Evolutionary conservation across 1,139 yeast species (phyloP), one percentile per base, ranked within the genome.

Genomic region (Kodamaea sp.): DNA sequence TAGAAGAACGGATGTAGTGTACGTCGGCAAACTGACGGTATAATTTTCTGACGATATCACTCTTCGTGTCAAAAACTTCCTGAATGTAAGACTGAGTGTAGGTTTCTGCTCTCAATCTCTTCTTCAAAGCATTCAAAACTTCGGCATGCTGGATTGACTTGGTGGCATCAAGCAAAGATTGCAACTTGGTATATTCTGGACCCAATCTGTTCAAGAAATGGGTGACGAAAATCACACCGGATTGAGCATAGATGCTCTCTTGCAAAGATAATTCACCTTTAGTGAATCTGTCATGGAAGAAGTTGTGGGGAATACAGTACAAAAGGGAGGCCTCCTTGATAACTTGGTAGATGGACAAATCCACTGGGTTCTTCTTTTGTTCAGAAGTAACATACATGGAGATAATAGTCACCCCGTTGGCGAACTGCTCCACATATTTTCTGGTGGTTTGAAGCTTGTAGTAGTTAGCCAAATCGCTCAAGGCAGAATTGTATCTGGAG

Each of bases 191-290:
- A 62, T 86, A 92, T 62, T 90, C 97, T 2, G 92, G 81, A 19
- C 98, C 98, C 53, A 92, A 74, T 55, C 98, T 78, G 68, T 92
- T 92, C 61, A 92, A 76, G 66, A 92, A 92, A 61, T 92, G 97
- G 31, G 95, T 83, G 33, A 88, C 95, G 55, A 92, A 92, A 42
- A 89, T 86, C 35, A 87, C 86, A 49, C 92, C 96, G 55, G 89
- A 84, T 61, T 92, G 97, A 28, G 97, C 95, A 59, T 92, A 92
- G 43, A 90, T 83, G 33, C 92, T 79, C 65, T 92, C 97, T 64
- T 92, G 98, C 51, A 94, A 79, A 1, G 97, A 89, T 61, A 90
- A 76, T 47, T 81, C 82, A 37, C 94, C 86, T 38, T 72, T 63
- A 44, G 84, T 82, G 57, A 90, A 90, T 41, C 82, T 73, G 35